Conservation (phyloP, 352 stramenopile genomes). For the Globisporangium viniferum region DNA sequence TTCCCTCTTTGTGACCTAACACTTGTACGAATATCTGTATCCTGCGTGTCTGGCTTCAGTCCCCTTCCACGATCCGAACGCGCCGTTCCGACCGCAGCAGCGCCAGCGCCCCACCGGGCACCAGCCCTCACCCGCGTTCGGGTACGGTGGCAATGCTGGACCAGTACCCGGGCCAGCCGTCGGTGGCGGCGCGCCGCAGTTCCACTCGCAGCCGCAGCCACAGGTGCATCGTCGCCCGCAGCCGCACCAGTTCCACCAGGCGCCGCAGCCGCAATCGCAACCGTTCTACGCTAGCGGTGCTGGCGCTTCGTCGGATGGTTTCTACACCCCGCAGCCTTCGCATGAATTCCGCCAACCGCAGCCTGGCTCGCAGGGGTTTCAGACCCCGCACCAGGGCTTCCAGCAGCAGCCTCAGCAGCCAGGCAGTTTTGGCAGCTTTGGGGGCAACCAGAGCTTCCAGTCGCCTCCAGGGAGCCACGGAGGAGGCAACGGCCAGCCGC, state of each 20-base stretch:
- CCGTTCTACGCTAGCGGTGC: conserved; percentile 14
- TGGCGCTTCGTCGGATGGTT: conserved; percentile 23
- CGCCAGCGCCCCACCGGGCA: conserved; percentile 32
- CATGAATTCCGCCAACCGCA: conserved; percentile 36
- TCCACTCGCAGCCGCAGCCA: conserved; percentile 35
- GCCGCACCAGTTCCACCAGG: conserved; percentile 54
- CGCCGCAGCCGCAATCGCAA: conserved; percentile 18
- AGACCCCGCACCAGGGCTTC: conserved; percentile 15
- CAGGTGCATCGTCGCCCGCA: conserved; percentile 41
- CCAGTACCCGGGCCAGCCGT: conserved; percentile 5
- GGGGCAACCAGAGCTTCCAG: conserved; percentile 14
- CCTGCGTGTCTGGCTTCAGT: conserved; percentile 23
- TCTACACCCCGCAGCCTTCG: conserved; percentile 31
- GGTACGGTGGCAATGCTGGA: conserved; percentile 1
- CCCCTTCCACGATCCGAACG: conserved; percentile 56
- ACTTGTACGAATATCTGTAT: background rate
- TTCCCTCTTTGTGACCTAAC: background rate
- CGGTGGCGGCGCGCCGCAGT: conserved; percentile 20
- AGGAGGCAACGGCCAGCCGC: conserved; percentile 10
- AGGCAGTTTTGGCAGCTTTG: conserved; percentile 14
- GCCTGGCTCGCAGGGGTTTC: conserved; percentile 21
- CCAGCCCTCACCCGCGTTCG: conserved; percentile 21
- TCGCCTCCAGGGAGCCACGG: conserved; percentile 19
- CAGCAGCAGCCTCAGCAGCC: conserved; percentile 23
- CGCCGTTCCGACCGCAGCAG: conserved; percentile 31